phyloP scores from a whole-genome alignment of 441 rosid species.

The Gossypium gossypioides region DNA sequence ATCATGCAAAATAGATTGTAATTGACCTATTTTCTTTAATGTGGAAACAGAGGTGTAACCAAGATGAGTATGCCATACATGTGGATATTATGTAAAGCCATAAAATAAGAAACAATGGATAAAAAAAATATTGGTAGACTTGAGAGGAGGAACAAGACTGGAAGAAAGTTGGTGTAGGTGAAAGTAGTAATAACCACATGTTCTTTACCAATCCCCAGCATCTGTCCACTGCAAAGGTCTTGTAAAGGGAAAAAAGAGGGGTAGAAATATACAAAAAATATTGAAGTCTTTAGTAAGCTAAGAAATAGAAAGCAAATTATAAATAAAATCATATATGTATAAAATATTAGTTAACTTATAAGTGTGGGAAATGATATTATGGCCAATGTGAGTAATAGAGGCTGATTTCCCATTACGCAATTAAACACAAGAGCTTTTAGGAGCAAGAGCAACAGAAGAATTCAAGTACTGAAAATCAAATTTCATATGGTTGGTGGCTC shows the following conservation, averaged over 20 bases:
- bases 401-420: not conserved
- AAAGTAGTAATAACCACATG: not conserved
- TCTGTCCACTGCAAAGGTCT: not conserved
- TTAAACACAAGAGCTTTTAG: not conserved
- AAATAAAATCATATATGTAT: not conserved
- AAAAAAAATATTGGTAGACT: not conserved
- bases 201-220: not conserved
- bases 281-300: not conserved
- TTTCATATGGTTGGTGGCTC: not conserved
- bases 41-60: not conserved
- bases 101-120: not conserved
- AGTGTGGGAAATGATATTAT: not conserved
- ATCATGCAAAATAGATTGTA: not conserved
- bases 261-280: not conserved
- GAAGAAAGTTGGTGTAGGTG: not conserved
- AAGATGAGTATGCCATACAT: not conserved
- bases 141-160: not conserved
- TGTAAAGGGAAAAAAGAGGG: not conserved
- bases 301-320: not conserved
- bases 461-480: not conserved
- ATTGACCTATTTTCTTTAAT: not conserved
- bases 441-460: not conserved
- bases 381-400: not conserved
- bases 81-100: not conserved
- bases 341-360: not conserved